Evolutionary conservation across 2,329 filamentous ascomycete species (phyloP).

Genomic region (Fusarium euwallaceae): DNA sequence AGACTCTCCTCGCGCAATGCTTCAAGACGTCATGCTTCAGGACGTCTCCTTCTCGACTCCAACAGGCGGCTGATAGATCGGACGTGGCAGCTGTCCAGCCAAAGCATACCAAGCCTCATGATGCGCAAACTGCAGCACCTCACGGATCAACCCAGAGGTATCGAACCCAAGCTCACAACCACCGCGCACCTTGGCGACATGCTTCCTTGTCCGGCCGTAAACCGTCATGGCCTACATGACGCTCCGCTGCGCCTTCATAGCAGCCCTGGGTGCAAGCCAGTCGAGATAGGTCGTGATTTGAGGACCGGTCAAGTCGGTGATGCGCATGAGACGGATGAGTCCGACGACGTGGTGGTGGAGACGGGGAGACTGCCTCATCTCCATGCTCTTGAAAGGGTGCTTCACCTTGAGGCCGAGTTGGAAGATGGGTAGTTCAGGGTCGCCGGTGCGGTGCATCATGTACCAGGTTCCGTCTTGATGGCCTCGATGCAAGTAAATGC

Average conservation of each 20-base stretch:
- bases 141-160: constrained; percentile 45
- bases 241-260: constrained; percentile 41
- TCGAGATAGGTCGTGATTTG: constrained; percentile 50
- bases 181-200: constrained; percentile 37
- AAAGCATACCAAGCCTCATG: constrained; percentile 46
- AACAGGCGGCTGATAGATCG: constrained; percentile 44
- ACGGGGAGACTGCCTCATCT: constrained; percentile 45
- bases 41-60: constrained; percentile 16
- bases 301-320: constrained; percentile 30
- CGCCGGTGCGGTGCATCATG: constrained; percentile 22
- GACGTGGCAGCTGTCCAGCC: constrained; percentile 49
- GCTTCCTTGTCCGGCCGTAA: constrained; percentile 46
- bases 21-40: neutral
- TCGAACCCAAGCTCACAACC: constrained; percentile 39
- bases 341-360: constrained; percentile 49
- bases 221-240: constrained; percentile 50
- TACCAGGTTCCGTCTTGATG: constrained; percentile 48
- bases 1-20: neutral
- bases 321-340: constrained; percentile 47
- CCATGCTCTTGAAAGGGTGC: constrained; percentile 29
- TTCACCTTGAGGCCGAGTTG: constrained; percentile 28
- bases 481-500: constrained; percentile 52
- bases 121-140: constrained; percentile 49
- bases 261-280: constrained; percentile 47
- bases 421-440: constrained; percentile 11